A percentile compares a stretch with the other conserved stretches of the same genome.
phyloP scores from a whole-genome alignment of 495 filamentous ascomycete species.

The Friedmanniomyces endolithicus region DNA sequence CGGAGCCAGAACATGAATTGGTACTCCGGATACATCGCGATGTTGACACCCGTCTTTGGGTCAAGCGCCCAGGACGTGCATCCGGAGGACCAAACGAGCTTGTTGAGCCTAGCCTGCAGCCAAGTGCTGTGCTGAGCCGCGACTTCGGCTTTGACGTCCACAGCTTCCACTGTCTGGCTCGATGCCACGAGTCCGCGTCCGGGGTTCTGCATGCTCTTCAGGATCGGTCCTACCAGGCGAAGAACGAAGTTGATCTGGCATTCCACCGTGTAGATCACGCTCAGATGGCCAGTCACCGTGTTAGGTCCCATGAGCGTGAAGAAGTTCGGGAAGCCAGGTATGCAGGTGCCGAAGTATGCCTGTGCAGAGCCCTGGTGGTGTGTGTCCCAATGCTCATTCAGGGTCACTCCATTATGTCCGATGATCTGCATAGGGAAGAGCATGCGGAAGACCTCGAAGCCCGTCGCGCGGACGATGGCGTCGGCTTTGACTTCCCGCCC shows the following conservation, averaged over 20 bases:
- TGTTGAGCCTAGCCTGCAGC: constrained; percentile 18
- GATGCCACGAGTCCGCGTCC: constrained; percentile 7
- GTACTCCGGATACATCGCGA: constrained; percentile 27
- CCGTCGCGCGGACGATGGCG: constrained; percentile 27
- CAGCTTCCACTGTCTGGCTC: constrained; percentile 5
- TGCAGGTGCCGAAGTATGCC: constrained; percentile 26
- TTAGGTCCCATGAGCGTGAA: constrained; percentile 29
- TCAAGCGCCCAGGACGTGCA: constrained; percentile 26
- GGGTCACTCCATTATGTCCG: constrained; percentile 16
- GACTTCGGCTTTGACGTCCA: constrained; percentile 20
- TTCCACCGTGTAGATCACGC: constrained; percentile 29
- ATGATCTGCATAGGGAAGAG: constrained; percentile 26
- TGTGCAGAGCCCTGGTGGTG: constrained; percentile 20
- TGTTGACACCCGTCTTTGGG: constrained; percentile 24
- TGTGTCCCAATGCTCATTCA: constrained; percentile 25
- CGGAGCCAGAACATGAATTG: constrained; percentile 25
- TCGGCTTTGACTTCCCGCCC: constrained; percentile 23
- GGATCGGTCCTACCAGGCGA: constrained; percentile 23
- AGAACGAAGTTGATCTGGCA: constrained; percentile 29
- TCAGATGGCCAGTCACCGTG: constrained; percentile 26
- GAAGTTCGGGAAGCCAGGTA: constrained; percentile 27
- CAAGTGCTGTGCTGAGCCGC: constrained; percentile 15
- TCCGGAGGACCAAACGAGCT: constrained; percentile 24
- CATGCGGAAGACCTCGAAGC: constrained; percentile 25
- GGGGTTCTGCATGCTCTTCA: constrained; percentile 15